phyloP scores from a whole-genome alignment of 1,284 basidiomycete species.

The Taiwanofungus camphoratus region DNA sequence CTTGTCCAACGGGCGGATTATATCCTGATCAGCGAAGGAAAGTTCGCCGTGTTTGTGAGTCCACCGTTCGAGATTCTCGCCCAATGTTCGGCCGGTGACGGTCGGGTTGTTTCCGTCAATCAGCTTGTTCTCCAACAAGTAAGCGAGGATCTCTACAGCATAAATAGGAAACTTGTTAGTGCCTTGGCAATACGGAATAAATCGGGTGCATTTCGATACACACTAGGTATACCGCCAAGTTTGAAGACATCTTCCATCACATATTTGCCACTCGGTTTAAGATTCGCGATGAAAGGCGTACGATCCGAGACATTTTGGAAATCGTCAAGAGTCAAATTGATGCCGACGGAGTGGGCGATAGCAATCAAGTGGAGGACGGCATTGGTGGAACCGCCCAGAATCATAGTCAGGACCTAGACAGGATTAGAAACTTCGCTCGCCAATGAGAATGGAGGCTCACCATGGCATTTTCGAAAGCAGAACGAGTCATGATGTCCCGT shows the following conservation, averaged over 20 bases:
- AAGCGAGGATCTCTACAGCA: constrained; percentile 68
- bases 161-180: constrained; percentile 6
- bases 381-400: constrained; percentile 91
- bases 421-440: constrained; percentile 12
- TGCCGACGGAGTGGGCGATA: constrained; percentile 83
- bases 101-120: constrained; percentile 86
- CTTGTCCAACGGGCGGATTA: constrained; percentile 77
- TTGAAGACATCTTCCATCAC: constrained; percentile 89
- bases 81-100: constrained; percentile 82
- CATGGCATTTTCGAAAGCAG: constrained; percentile 97
- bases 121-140: constrained; percentile 75
- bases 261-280: constrained; percentile 89
- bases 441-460: constrained; percentile 33
- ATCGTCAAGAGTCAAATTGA: constrained; percentile 79
- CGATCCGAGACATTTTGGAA: constrained; percentile 83
- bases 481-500: constrained; percentile 91
- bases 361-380: constrained; percentile 90
- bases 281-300: constrained; percentile 83
- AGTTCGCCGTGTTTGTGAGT: constrained; percentile 74
- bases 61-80: constrained; percentile 87
- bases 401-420: constrained; percentile 81
- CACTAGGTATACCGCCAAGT: constrained; percentile 85
- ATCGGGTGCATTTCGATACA: constrained; percentile 22
- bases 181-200: background rate
- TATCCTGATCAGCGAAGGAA: constrained; percentile 62